Base-by-base conservation (phyloP, 129 eudicot genomes). In the Apium graveolens region DNA sequence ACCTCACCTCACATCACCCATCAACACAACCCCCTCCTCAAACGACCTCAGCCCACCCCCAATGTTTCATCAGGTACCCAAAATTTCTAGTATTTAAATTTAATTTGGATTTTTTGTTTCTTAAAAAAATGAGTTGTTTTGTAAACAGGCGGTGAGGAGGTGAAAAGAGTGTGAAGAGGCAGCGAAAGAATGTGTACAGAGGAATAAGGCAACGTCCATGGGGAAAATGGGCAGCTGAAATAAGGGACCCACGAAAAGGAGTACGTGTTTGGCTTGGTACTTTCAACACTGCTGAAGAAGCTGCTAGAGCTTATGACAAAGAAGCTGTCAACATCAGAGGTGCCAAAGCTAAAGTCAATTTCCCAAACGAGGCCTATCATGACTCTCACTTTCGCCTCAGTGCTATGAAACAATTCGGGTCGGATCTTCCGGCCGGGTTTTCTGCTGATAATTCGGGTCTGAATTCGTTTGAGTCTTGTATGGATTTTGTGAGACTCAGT, bases 191-290 rank as follows among this genome's bases (percentile, higher is more conserved):
- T 27, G 77, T 88, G 70, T 94, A 89, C 89, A 86, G 98, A 51
- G 98, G 98, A 53, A 94, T 94, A 78, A 74, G 98, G 83, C 98
- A 91, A 79, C 89, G 98, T n/a, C 97, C 97, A 4, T 91, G 98
- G 97, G 98, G 98, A 0, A 94, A 94, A 94, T 94, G 96, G 97
- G 98, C 98, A 0, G 97, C 98, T 18, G 98, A 94, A 79, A 94
- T 94, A 29, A 96, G 98, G 39, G 97, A 94, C 81, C 98, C 98
- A 9, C 75, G 92, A 37, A 94, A 94, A 86, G 98, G 98, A 10
- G 98, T 90, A 32, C 76, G 98, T 81, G 97, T 94, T 73, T 94
- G 98, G 98, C 68, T 94, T 2, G 98, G 98, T 26, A 94, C 98
- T 3, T 94, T 89, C 90, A 90, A 84, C 85, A 94, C 98, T 0